Percentiles rank a stretch among this genome's conserved stretches.
Evolutionary conservation across 2,329 filamentous ascomycete species (phyloP).

Genomic region (Fusarium armeniacum): DNA sequence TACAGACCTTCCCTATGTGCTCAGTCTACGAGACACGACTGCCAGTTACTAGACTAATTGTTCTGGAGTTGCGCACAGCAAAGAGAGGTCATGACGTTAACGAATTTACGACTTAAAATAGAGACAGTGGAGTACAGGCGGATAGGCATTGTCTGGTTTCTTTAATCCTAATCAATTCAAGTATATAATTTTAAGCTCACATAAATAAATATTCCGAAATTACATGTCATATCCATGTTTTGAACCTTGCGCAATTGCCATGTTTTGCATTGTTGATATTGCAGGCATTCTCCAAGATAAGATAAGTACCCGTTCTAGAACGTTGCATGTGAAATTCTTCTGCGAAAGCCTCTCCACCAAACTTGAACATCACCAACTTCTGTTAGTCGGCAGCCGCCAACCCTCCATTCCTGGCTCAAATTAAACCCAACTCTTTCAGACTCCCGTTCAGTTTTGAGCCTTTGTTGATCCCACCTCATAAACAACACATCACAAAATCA

Average conservation of each 20-base stretch:
- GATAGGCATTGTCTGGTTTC: conserved; percentile 32
- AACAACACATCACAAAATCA: background rate
- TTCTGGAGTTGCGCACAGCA: conserved; percentile 16
- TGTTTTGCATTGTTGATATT: background rate
- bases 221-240: background rate
- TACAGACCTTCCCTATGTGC: conserved; percentile 55
- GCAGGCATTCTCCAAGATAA: conserved; percentile 37
- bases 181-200: conserved; percentile 20
- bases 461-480: background rate
- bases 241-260: background rate
- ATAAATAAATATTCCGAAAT: background rate
- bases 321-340: conserved; percentile 49
- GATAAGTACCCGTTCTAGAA: conserved; percentile 37
- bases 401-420: background rate
- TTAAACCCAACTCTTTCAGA: background rate
- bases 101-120: conserved; percentile 46
- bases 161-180: conserved; percentile 45
- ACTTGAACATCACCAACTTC: conserved; percentile 29
- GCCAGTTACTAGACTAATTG: conserved; percentile 45
- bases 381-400: background rate
- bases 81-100: conserved; percentile 36
- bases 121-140: conserved; percentile 12
- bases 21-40: conserved; percentile 54
- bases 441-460: background rate
- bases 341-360: conserved; percentile 33